These are phyloP conservation scores for Pholiota microspora DNA, from an alignment of 768 basidiomycete species.

Conservation along the genomic window DNA sequence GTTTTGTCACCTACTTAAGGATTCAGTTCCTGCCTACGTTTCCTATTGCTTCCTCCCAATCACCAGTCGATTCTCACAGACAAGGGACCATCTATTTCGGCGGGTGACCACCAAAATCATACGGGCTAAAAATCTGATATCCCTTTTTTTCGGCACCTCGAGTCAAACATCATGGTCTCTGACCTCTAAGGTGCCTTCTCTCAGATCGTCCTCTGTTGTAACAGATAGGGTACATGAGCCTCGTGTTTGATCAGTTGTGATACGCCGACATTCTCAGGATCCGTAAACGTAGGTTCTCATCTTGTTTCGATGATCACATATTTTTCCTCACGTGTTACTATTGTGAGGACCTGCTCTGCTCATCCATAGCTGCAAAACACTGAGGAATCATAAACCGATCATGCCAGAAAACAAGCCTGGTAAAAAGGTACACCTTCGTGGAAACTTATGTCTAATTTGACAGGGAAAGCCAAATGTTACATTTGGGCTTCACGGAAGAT, in stretches of 20 bases:
- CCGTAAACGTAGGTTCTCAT: not conserved
- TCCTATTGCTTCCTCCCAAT: too few relatives aligned
- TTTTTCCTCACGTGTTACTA: not conserved
- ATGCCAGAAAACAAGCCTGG: not conserved
- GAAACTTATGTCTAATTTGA: not conserved
- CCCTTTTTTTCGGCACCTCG: too few relatives aligned
- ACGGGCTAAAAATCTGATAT: too few relatives aligned
- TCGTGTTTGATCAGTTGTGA: not conserved
- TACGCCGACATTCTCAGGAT: not conserved
- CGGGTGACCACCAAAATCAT: too few relatives aligned
- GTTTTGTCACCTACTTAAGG: too few relatives aligned
- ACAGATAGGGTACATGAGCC: not conserved
- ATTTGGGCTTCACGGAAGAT: too few relatives aligned
- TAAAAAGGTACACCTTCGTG: not conserved
- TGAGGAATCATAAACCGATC: not conserved
- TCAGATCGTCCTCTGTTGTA: too few relatives aligned
- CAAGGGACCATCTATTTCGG: too few relatives aligned
- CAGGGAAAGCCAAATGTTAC: constrained; percentile 5
- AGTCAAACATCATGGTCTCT: too few relatives aligned
- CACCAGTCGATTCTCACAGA: too few relatives aligned
- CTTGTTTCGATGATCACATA: not conserved
- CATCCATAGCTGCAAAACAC: not conserved
- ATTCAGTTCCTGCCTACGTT: too few relatives aligned
- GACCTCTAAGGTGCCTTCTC: too few relatives aligned
- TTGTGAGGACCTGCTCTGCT: not conserved